A percentile compares a stretch with the other conserved stretches of the same genome.
Conservation (phyloP, 225 moss, liverwort and hornwort genomes). For the Pseudoscleropodium purum region DNA sequence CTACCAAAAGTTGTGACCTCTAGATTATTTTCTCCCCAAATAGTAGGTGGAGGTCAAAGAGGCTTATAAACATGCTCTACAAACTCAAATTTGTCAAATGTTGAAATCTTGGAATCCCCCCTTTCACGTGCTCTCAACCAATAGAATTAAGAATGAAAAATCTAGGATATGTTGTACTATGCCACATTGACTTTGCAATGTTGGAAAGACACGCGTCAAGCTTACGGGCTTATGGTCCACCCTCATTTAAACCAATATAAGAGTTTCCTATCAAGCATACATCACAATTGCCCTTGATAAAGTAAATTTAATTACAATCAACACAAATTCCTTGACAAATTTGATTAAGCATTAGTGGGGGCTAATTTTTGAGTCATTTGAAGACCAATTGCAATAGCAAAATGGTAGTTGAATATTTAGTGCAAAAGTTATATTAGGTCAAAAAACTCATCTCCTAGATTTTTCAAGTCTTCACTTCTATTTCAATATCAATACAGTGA, state of each 20-base stretch:
- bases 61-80: too few relatives aligned
- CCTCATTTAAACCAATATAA: too few relatives aligned
- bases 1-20: too few relatives aligned
- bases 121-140: neutral
- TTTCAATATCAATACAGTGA: neutral
- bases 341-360: rapidly evolving
- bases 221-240: neutral
- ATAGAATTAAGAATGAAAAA: neutral
- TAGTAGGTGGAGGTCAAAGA: neutral
- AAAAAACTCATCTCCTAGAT: too few relatives aligned
- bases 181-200: neutral
- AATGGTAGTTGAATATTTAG: neutral
- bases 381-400: neutral
- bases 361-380: neutral
- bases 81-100: neutral
- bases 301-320: neutral
- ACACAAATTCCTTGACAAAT: neutral
- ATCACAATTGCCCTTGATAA: too few relatives aligned
- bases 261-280: rapidly evolving
- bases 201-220: rapidly evolving
- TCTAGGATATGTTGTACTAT: neutral
- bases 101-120: neutral
- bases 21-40: too few relatives aligned
- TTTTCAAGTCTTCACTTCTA: neutral
- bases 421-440: neutral